Conservation (phyloP, 768 basidiomycete species). For the Termitomyces sp. region DNA sequence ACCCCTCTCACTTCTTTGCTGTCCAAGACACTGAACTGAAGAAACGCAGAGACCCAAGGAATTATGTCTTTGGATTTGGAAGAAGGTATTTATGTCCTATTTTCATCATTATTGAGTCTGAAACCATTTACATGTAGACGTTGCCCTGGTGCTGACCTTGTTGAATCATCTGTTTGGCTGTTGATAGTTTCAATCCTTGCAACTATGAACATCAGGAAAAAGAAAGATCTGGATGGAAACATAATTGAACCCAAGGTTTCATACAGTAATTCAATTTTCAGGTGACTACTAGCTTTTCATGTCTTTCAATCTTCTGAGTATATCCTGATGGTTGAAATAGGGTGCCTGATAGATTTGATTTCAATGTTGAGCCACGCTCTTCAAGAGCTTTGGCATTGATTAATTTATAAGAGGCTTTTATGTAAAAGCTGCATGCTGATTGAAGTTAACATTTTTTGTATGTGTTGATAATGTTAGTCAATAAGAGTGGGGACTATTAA, state of each 20-base stretch:
- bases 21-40: not conserved
- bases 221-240: not conserved
- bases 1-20: not conserved
- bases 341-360: not conserved
- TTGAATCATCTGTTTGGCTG: conserved; percentile 10
- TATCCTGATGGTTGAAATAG: not conserved
- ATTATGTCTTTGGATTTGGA: conserved; percentile 6
- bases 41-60: not conserved
- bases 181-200: conserved; percentile 7
- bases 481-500: too few species aligned
- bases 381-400: not conserved
- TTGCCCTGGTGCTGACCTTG: conserved; percentile 9
- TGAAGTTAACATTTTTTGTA: too few species aligned
- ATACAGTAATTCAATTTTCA: conserved; percentile 5
- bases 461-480: too few species aligned
- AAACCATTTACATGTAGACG: not conserved
- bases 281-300: too few species aligned
- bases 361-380: not conserved
- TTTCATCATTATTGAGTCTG: too few species aligned
- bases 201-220: conserved; percentile 8
- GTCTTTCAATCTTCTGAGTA: not conserved
- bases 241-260: conserved; percentile 4
- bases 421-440: too few species aligned
- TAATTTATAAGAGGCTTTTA: too few species aligned
- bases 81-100: conserved; percentile 1